Base-by-base conservation (phyloP, 2,329 filamentous ascomycete species). In the Fusarium foetens region DNA sequence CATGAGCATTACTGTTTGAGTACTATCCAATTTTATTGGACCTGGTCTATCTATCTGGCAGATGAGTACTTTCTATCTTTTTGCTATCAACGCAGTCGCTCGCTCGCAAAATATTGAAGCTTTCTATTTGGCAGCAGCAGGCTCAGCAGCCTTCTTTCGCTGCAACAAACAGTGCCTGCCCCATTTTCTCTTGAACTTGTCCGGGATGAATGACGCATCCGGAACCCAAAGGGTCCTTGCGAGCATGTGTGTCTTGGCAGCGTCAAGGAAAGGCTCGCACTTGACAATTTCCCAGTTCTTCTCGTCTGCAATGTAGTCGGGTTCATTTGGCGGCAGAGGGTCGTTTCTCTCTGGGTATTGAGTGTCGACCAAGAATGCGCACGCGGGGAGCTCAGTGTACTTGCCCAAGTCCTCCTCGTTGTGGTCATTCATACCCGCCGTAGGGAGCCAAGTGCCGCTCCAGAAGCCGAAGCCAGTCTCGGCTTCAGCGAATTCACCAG, bases 401-500 rank as follows among this genome's bases (percentile, higher is more conserved):
- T 98, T 99, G 66, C 90, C 88, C 68, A 88, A 80, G 79, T 99
- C 96, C 81, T 98, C 95, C 72, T 91, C 85, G 77, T 99, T 99
- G 70, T 90, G 89, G 79, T 97, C 94, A 79, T 99, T 99, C 90
- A 99, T 94, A 6, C 95, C 95, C 53, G 86, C 84, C 0, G 96
- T 93, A 2, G 92, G 88, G 63, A 93, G 84, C 90, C 94, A 97
- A 3, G 95, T 94, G n/a, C 94, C 95, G 46, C 93, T 89, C 82
- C 93, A 94, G 70, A 94, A 86, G 6, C 91, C 93, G 74, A 92
- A 92, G 11, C 90, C 91, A 21, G 83, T 88, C 25, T 86, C 85
- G 3, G 91, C 91, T 81, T 97, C 92, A 23, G 90, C 90, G 79
- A 98, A 99, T 77, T 97, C 93, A 4, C 96, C 96, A 0, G 96